phyloP scores from a whole-genome alignment of 2,329 filamentous ascomycete species.

The Calycina marina region DNA sequence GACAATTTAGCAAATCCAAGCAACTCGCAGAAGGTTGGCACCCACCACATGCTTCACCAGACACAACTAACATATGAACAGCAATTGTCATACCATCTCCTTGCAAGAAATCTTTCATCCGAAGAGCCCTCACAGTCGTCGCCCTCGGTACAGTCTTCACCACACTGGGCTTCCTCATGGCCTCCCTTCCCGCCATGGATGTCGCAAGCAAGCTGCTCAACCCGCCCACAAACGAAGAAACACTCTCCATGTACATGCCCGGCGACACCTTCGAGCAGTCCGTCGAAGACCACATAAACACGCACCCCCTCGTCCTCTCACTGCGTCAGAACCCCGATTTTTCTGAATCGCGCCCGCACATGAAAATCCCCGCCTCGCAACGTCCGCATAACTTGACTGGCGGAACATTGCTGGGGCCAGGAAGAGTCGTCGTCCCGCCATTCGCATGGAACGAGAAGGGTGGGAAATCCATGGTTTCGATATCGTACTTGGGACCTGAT shows the following conservation, averaged over 20 bases:
- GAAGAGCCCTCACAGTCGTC: constrained; percentile 31
- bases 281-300: constrained; percentile 61
- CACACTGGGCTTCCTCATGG: constrained; percentile 39
- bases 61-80: no score
- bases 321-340: constrained; percentile 54
- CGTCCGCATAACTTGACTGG: constrained; percentile 67
- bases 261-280: constrained; percentile 35
- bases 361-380: constrained; percentile 64
- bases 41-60: no score
- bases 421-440: constrained; percentile 68
- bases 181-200: constrained; percentile 35
- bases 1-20: no score
- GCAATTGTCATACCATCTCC: no score
- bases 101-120: constrained; percentile 29
- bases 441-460: constrained; percentile 58
- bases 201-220: constrained; percentile 33
- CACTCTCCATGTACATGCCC: constrained; percentile 49
- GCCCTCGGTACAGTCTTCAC: constrained; percentile 33
- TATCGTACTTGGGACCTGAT: constrained; percentile 64
- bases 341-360: constrained; percentile 67
- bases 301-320: constrained; percentile 56
- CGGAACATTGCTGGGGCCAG: constrained; percentile 60
- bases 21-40: no score
- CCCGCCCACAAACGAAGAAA: constrained; percentile 57
- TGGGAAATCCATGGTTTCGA: constrained; percentile 53